Base-by-base conservation (phyloP, 768 basidiomycete species). In the Lactarius quietus region DNA sequence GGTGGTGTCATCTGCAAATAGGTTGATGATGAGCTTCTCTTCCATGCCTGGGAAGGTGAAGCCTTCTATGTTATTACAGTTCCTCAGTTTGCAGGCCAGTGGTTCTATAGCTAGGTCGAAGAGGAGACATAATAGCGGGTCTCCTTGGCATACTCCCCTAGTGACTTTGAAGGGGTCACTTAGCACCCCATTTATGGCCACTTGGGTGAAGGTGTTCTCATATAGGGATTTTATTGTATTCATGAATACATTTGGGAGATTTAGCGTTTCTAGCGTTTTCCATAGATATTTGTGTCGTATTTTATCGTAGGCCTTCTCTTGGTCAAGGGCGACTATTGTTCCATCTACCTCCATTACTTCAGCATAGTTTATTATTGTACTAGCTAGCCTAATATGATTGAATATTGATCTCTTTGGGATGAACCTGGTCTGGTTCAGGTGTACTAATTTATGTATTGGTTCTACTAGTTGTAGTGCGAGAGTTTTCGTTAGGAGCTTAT, bases 21-120 rank as follows among this genome's bases (percentile, higher is more conserved):
- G 20, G 9, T 7, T 55, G 0, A 26, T n/a, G 5, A 33, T 8
- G 18, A 54, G 0, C 6, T 38, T 41, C 1, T 36, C 10, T 2
- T 18, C 2, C 9, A 33, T 12, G 2, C 39, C 58, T 3, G 59
- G 64, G n/a, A 65, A 57, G 0, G 0, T 1, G 4, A 36, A 17
- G 0, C 64, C 59, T 0, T 31, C 15, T 4, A 65, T 12, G 6
- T 45, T 8, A 0, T 17, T 3, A 26, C 31, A 29, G 6, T 36
- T 28, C 4, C 57, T 6, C 1, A 62, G 6, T 1, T 15, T n/a
- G 31, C 56, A 36, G 0, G 61, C 56, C 1, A 66, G 38, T 0
- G 56, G 55, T 39, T 62, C 56, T 0, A 62, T 62, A 5, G 61
- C 61, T 8, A 67, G 38, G 33, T 63, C 26, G n/a, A 67, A 63